Evolutionary conservation across 164 flowering plant genomes (phyloP), one percentile per base, ranked within the genome.

Genomic region (Stephania japonica): DNA sequence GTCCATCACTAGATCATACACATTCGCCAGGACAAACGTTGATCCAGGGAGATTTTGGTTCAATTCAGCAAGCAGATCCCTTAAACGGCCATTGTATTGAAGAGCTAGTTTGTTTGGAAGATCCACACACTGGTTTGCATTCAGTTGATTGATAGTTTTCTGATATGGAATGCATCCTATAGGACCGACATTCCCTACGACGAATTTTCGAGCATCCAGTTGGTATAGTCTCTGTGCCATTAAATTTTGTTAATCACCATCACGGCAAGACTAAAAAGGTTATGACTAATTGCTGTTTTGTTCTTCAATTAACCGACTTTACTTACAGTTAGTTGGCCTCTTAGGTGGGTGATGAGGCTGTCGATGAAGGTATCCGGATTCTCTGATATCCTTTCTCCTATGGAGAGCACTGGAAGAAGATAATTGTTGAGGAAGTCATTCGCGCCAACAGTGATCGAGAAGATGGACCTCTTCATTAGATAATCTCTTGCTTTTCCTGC

Each of bases 151-250:
- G 11, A 93, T 89, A 0, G 91, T 88, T 78, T 90, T 95, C 80
- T 93, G 96, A 59, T 95, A 95, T 0, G 99, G 99, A 63, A 95
- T 95, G 85, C 98, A 93, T 6, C 98, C 97, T 19, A 95, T 83
- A 13, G 96, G 99, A 11, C 99, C 99, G 0, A 95, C 92, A 53
- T 87, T 91, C 21, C 90, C 94, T 0, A 95, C 67, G 50, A 91
- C 89, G 66, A 95, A 90, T 70, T 95, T 93, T 74, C 98, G 76
- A 13, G 97, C 99, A 77, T 91, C 99, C 80, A 95, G 49, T 23
- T 78, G 67, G 73, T 95, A 93, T 32, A 95, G 85, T 72, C 98
- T 90, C 99, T 91, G 92, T 14, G 23, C 59, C 63, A 56, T 56
- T 56, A 14, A 56, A 56, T 21, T n/a, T 19, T 16, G 63, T 56